Evolutionary conservation across 331 rosid genomes (phyloP), one percentile per base, ranked within the genome.

Genomic region (Quercus tomentella): DNA sequence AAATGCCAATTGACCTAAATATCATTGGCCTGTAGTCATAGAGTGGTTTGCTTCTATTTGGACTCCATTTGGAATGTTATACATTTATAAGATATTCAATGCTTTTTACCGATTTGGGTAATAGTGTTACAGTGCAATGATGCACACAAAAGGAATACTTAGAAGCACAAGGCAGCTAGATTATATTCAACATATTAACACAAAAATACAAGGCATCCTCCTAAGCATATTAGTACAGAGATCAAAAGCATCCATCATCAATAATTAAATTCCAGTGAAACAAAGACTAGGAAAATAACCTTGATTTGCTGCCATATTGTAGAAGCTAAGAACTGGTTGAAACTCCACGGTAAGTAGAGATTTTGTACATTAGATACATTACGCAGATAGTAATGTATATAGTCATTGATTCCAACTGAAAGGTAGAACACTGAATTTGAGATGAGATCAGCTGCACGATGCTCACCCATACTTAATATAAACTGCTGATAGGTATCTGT

Each of bases 381-480:
- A 51, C 84, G 91, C 81, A 92, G 81, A 79, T 92, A 92, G 89
- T 91, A 92, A 76, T 92, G 97, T 78, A 94, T 94, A 80, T 91
- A 94, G 82, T 92, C 98, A 35, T 94, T 94, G 83, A 94, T 92
- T 76, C 98, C 95, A 74, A 92, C 89, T 17, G 97, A 94, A 76
- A 89, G 84, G 83, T 94, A 94, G 26, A 94, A 70, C 74, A 91
- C 77, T 0, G 97, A 91, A 30, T 81, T 61, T 15, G 94, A 89
- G 79, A 89, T 77, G 80, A 89, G 89, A 74, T 31, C 72, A 35
- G 66, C 74, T 6, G 97, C 85, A 79, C 82, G 92, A 74, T 84
- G 77, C 87, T 94, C 90, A 41, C 97, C 97, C 89, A 88, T 87
- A 28, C 71, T 89, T 31, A 89, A 17, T 72, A 89, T 77, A 76